Evolutionary conservation across 306 rosid genomes (phyloP), one percentile per base, ranked within the genome.

Genomic region (Inga leiocalycina): DNA sequence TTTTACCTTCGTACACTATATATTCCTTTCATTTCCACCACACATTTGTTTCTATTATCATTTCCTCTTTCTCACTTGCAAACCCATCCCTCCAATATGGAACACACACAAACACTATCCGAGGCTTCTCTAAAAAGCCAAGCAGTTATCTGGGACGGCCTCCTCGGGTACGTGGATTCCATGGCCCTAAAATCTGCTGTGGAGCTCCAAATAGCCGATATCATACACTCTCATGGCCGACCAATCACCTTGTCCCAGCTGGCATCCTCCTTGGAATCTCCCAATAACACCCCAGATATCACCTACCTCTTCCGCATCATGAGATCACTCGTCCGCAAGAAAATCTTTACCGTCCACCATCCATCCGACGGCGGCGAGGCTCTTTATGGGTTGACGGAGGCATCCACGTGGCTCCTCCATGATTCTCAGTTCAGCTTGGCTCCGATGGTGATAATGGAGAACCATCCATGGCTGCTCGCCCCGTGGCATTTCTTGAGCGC

Each of bases 231-330:
- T 22, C 77, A 81, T 3, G 68, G 80, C 27, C 49, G 27, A 45
- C 71, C 71, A 16, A 66, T 66, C 44, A 66, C 44, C 44, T 2
- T 69, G 14, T 69, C 16, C 30, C 32, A 69, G 16, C 64, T 84
- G 12, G 80, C 84, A 49, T 51, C 80, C 10, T 19, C n/a, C 14
- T 22, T 81, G 34, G 37, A 59, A 15, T 78, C 82, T 4, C 54
- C 88, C 1, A 39, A 39, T 39, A 39, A 39, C 74, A 17, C 78
- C 22, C 77, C 79, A 4, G 35, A 77, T 12, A 81, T 82, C 9
- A 22, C 81, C n/a, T n/a, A 41, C 56, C 88, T 87, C 32, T 52
- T 49, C 6, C 70, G 90, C 48, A 81, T 82, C 75, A 82, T 87
- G 88, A 79, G 71, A 51, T 65, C 49, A 0, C 76, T 82, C 2